Percentiles rank a stretch among this genome's conserved stretches.
phyloP scores from a whole-genome alignment of 2,329 filamentous ascomycete species.

The Lecanicillium sp. region DNA sequence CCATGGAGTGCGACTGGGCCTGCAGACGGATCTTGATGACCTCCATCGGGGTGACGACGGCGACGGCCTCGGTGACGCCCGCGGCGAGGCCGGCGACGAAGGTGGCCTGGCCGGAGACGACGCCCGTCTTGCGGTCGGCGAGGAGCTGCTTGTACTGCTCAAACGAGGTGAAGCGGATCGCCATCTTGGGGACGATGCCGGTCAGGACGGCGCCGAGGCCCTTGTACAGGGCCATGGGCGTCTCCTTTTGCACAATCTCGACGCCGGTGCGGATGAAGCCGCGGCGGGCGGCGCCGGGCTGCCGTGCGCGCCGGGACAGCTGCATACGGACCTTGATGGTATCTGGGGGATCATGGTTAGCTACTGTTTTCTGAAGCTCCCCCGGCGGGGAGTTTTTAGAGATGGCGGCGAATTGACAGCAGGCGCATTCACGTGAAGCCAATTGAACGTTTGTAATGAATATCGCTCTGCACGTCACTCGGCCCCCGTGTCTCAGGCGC shows the following conservation, averaged over 20 bases:
- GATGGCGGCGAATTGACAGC: background rate
- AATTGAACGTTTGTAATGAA: background rate
- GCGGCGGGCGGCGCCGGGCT: conserved; percentile 76
- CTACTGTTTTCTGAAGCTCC: no score
- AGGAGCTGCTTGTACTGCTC: conserved; percentile 88
- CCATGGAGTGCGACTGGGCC: conserved; percentile 96
- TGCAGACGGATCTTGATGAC: conserved; percentile 98
- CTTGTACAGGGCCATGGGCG: conserved; percentile 91
- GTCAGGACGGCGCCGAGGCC: conserved; percentile 94
- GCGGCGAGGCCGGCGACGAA: conserved; percentile 76
- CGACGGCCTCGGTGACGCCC: conserved; percentile 92
- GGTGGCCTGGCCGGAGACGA: conserved; percentile 64
- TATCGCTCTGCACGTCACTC: background rate
- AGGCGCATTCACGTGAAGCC: background rate
- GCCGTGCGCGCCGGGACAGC: conserved; percentile 77
- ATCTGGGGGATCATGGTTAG: conserved; percentile 43
- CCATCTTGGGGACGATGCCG: conserved; percentile 98
- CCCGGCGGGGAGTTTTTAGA: background rate
- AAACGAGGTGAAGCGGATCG: conserved; percentile 96
- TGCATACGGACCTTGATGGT: conserved; percentile 99
- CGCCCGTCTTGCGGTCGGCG: conserved; percentile 60
- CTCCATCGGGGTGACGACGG: conserved; percentile 97
- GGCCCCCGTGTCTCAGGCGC: background rate
- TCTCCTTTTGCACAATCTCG: conserved; percentile 85
- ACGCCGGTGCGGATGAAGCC: conserved; percentile 82